Base-by-base conservation (phyloP, 805 yeast species). In the Pichia heedii region DNA sequence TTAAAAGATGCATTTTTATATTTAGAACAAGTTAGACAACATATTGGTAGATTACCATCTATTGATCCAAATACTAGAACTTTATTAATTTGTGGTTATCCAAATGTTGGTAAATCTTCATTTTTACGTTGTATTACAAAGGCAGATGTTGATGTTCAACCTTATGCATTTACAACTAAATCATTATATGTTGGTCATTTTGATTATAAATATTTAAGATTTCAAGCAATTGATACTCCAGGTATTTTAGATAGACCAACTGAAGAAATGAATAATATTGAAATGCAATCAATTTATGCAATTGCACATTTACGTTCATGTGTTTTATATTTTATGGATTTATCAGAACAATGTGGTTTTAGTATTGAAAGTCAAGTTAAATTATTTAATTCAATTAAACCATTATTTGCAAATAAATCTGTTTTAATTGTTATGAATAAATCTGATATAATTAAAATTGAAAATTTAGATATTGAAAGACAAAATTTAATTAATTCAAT, bases 41-140 rank as follows among this genome's bases (percentile, higher is more conserved):
- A 93, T 71, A 76, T 93, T 70, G 96, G 97, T 57, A 88, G 99
- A 77, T 74, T 93, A 57, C 99, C 99, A 48, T 77, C 90, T 53
- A 93, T 93, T 63, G 98, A 93, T 66, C 99, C 99, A 61, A 93
- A 93, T 68, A 93, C 99, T 44, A 84, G 99, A 73, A 93, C 99
- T 21, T 71, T 93, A 55, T 75, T 93, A 58, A 90, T 93, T 60
- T 93, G 99, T 71, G 99, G 99, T 50, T 93, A 93, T 68, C 99
- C 99, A 45, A 93, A 93, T 66, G 99, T 93, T 49, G 99, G 99
- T 69, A 93, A 93, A 68, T 93, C 98, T 13, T 87, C 96, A 15
- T 93, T 93, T 68, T 74, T 93, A 66, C 76, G 79, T 60, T 79
- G 93, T 64, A 85, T 93, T 67, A 93, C 99, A 51, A 85, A 94